Percentiles rank a stretch among this genome's conserved stretches.
These are phyloP conservation scores for Saturnispora zaruensis DNA, from an alignment of 805 yeast genomes.

Conservation along the genomic window DNA sequence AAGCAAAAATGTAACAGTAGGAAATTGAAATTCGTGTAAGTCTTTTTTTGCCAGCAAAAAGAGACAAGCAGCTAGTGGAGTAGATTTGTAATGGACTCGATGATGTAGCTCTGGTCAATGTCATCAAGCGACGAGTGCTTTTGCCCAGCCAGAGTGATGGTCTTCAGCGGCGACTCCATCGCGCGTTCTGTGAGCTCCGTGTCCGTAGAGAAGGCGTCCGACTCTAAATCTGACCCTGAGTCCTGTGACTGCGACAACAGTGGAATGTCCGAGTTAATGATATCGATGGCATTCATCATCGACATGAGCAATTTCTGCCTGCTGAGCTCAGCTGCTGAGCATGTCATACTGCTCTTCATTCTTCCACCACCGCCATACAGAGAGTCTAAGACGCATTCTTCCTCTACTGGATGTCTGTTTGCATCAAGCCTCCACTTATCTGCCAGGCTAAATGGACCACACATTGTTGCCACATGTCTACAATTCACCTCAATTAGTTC, in stretches of 20 bases:
- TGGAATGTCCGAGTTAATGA: not conserved
- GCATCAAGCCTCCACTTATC: not conserved
- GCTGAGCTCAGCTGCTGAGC: not conserved
- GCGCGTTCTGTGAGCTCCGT: not conserved
- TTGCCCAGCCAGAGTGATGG: not conserved
- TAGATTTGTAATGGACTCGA: not conserved
- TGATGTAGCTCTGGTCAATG: not conserved
- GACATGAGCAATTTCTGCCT: slow-evolving; percentile 1
- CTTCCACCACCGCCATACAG: not conserved
- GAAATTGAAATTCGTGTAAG: not conserved
- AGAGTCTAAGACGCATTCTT: not conserved
- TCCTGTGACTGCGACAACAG: not conserved
- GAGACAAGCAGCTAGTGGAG: not conserved
- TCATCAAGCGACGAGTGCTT: not conserved
- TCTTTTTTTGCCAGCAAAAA: not conserved
- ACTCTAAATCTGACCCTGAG: not conserved
- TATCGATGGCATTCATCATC: not conserved
- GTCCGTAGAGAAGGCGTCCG: not conserved
- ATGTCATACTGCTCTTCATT: not conserved
- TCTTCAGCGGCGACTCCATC: not conserved
- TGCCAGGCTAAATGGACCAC: slow-evolving; percentile 20
- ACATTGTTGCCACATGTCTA: slow-evolving; percentile 18
- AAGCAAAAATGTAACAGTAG: not conserved
- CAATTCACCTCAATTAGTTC: slow-evolving; percentile 2
- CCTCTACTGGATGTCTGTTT: not conserved